Conservation (phyloP, 805 yeast genomes). For the Cyberlindnera galapagoensis region DNA sequence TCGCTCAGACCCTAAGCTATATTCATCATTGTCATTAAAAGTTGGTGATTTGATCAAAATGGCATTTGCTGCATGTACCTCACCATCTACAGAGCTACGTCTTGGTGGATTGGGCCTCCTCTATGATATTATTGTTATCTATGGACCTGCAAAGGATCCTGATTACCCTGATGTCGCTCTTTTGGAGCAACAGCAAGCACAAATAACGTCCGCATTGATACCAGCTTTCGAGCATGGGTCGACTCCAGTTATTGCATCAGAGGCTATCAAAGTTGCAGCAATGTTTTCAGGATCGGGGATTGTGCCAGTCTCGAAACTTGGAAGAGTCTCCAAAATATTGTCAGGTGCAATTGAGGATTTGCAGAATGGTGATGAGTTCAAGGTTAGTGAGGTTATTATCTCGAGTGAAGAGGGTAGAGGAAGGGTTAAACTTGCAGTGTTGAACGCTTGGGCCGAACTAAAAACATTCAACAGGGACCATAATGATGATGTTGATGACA, state of each 20-base stretch:
- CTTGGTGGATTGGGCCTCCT: slow-evolving; percentile 61
- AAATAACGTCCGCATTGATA: slow-evolving; percentile 79
- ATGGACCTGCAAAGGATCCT: slow-evolving; percentile 62
- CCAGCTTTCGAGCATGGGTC: slow-evolving; percentile 79
- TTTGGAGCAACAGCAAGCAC: slow-evolving; percentile 91
- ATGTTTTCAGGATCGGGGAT: slow-evolving; percentile 62
- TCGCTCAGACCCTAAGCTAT: slow-evolving; percentile 30
- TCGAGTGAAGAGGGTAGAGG: slow-evolving; percentile 35
- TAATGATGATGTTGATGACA: slow-evolving; percentile 36
- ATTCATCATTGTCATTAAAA: slow-evolving; percentile 34
- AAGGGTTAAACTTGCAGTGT: slow-evolving; percentile 49
- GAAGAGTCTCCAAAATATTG: slow-evolving; percentile 57
- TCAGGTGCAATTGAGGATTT: slow-evolving; percentile 59
- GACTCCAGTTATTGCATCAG: slow-evolving; percentile 64
- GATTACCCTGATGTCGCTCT: slow-evolving; percentile 64
- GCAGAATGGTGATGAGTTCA: slow-evolving; percentile 28
- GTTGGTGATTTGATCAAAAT: slow-evolving; percentile 66
- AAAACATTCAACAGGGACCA: slow-evolving; percentile 27
- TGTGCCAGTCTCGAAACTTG: slow-evolving; percentile 41
- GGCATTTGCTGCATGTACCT: slow-evolving; percentile 76
- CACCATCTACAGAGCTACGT: slow-evolving; percentile 55
- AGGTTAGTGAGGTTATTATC: slow-evolving; percentile 51
- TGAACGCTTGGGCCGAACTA: slow-evolving; percentile 71
- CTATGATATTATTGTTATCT: slow-evolving; percentile 52
- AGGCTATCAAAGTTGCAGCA: slow-evolving; percentile 74